phyloP scores from a whole-genome alignment of 805 yeast species.

The Tetrapisispora pingtungensis region DNA sequence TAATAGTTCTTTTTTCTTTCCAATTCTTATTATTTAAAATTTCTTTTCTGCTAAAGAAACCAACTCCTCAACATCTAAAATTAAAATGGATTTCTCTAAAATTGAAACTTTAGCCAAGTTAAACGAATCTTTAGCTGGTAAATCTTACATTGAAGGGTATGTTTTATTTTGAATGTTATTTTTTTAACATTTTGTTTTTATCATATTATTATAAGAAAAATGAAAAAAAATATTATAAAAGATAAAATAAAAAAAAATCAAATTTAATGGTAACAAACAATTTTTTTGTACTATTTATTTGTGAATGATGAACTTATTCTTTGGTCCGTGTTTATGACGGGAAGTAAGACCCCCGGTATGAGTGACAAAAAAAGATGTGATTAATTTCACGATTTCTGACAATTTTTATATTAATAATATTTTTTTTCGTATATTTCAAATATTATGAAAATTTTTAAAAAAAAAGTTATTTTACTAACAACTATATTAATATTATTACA shows the following conservation, averaged over 20 bases:
- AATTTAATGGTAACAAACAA: background rate
- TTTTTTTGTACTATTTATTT: constrained; percentile 31
- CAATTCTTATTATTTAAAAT: too few relatives aligned
- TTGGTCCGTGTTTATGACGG: constrained; percentile 49
- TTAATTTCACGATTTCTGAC: constrained; percentile 34
- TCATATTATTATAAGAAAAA: too few relatives aligned
- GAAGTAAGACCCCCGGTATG: constrained; percentile 94
- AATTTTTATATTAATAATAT: background rate
- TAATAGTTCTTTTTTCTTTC: background rate
- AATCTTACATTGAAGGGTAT: constrained; percentile 94
- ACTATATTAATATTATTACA: background rate
- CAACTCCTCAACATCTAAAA: constrained; percentile 1
- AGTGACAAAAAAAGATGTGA: constrained; percentile 53
- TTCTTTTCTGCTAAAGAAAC: background rate
- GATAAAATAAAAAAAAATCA: background rate
- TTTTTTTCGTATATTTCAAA: too few relatives aligned
- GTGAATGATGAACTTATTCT: constrained; percentile 14
- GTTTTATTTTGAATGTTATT: constrained; percentile 48
- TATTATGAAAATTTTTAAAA: background rate
- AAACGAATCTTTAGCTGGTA: constrained; percentile 80
- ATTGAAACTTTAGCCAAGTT: constrained; percentile 63
- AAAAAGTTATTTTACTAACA: constrained; percentile 1
- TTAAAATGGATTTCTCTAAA: constrained; percentile 66
- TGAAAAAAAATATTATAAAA: background rate
- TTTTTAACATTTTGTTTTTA: constrained; percentile 52